Base-by-base conservation (phyloP, 176 grass and related monocot species). In the Tillandsia fasciculata region DNA sequence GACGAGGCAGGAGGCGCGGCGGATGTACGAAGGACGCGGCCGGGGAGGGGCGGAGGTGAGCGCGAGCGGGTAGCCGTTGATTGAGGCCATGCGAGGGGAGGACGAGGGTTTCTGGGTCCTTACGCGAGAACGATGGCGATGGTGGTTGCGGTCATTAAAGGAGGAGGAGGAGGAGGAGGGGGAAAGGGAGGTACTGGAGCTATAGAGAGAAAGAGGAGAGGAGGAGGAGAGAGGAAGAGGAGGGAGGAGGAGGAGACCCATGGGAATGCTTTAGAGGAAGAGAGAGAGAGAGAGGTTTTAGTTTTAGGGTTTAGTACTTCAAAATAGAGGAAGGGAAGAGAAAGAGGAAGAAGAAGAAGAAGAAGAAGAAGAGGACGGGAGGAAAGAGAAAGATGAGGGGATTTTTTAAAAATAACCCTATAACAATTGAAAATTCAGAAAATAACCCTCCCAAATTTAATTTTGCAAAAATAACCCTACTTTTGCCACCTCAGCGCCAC, bases 1-100 rank as follows among this genome's bases (percentile, higher is more conserved):
- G 54, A 99, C 65, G 65, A 93, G 74, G 82, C 89, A 93, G 26
- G 85, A 81, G 61, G 83, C 79, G 50, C 78, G 29, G 63, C 86
- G 59, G 6, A 83, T 48, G 68, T 87, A 99, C 0, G 80, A 50
- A n/a, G 77, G 82, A 13, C 49, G 77, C n/a, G 77, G 80, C n/a
- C 50, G 77, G 23, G 61, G 10, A 0, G 59, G 18, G 28, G 33
- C 63, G 57, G 67, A n/a, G 28, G 29, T 15, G 52, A 69, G 49
- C 10, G 72, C 78, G 1, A 26, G 68, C 2, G 59, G 13, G 63
- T 80, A 73, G 11, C 72, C 77, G n/a, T 85, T 65, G 33, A 52
- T 63, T 14, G 68, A 51, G 2, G 52, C 13, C 48, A 67, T 63
- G 8, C 58, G 49, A 17, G 70, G 70, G 22, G 65, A 52, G 24